phyloP scores from a whole-genome alignment of 257 asterid genomes.

The Solanum etuberosum region DNA sequence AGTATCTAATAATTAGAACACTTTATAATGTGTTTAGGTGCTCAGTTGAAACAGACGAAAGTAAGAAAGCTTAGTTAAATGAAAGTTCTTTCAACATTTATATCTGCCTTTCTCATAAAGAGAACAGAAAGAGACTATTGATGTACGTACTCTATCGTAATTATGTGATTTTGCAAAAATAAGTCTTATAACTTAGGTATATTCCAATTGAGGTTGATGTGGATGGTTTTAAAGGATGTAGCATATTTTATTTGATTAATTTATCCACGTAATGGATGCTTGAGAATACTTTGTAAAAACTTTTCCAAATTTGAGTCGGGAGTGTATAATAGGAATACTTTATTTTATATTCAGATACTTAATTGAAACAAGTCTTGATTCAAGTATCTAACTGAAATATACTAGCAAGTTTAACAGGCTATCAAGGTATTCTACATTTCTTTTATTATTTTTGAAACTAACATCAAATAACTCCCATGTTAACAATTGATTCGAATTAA shows the following conservation, averaged over 20 bases:
- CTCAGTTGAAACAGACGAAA: fast-evolving
- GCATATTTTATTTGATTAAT: no score
- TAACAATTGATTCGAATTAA: not conserved
- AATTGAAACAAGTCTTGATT: not conserved
- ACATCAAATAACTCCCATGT: not conserved
- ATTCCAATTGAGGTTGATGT: no score
- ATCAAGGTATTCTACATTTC: not conserved
- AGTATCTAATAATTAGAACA: not conserved
- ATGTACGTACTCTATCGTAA: not conserved
- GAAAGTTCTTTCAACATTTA: no score
- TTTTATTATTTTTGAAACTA: not conserved
- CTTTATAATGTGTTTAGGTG: not conserved
- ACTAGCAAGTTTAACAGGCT: not conserved
- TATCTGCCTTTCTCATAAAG: no score
- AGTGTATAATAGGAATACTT: not conserved
- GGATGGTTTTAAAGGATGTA: no score
- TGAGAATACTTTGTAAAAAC: fast-evolving
- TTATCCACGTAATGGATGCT: not conserved
- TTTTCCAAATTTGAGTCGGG: not conserved
- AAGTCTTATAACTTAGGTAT: no score
- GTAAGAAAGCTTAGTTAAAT: no score
- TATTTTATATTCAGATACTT: not conserved
- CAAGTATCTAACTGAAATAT: not conserved
- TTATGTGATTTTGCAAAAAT: no score
- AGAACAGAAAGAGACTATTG: no score